A percentile compares a stretch with the other conserved stretches of the same genome.
Conservation (phyloP, 345 rosid genomes). For the Eucalyptus shirleyi region DNA sequence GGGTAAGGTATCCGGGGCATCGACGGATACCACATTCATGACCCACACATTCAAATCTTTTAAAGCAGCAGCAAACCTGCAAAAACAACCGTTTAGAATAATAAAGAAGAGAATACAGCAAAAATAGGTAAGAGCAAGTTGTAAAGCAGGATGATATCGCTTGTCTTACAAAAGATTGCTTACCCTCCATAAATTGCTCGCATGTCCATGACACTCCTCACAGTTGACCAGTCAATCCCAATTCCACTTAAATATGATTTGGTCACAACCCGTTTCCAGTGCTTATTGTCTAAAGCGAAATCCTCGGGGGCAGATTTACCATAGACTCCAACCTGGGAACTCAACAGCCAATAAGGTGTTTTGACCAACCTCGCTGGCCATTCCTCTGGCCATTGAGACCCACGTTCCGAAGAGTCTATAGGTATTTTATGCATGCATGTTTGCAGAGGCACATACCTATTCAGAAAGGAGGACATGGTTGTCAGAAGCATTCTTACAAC, state of each 20-base stretch:
- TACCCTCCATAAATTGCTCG: constrained; percentile 93
- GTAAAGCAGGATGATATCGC: not conserved
- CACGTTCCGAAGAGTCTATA: constrained; percentile 43
- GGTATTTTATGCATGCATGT: constrained; percentile 89
- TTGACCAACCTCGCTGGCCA: constrained; percentile 86
- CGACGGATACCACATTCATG: constrained; percentile 80
- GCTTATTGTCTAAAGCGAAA: constrained; percentile 59
- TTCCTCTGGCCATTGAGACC: constrained; percentile 89
- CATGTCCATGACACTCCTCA: constrained; percentile 98
- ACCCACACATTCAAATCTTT: constrained; percentile 84
- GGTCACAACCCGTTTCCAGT: constrained; percentile 87
- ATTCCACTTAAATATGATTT: constrained; percentile 73
- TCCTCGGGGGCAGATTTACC: constrained; percentile 92
- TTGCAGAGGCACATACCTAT: constrained; percentile 82
- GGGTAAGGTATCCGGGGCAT: constrained; percentile 90
- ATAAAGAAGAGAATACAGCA: not conserved
- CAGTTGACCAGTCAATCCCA: constrained; percentile 78
- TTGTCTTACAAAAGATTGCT: not conserved
- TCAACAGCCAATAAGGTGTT: constrained; percentile 77
- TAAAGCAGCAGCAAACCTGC: constrained; percentile 89
- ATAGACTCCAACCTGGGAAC: constrained; percentile 81
- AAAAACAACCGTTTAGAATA: not conserved
- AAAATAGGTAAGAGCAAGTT: not conserved
- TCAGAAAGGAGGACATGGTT: not conserved
- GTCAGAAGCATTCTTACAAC: not conserved